Base-by-base conservation (phyloP, 805 yeast species). In the Candida parachauliodes region DNA sequence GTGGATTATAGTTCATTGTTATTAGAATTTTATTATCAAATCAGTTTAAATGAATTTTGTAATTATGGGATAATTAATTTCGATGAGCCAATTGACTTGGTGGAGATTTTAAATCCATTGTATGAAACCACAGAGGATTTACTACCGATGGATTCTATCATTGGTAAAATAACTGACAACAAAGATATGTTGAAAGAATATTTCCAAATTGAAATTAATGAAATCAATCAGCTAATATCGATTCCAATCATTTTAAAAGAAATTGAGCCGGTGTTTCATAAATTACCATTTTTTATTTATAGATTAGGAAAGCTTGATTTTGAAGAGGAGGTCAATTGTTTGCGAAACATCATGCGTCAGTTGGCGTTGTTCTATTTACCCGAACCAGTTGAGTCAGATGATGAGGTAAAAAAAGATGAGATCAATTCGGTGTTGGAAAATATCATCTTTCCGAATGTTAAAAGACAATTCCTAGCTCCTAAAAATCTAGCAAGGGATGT, bases 151-250 rank as follows among this genome's bases (percentile, higher is more conserved):
- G 54, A 41, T 2, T 37, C 30, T 14, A 50, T 56, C 1, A 48
- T 44, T 5, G 41, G 39, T 3, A 45, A 23, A 1, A 47, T 68
- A 1, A 46, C 56, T 8, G 42, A 56, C 0, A 83, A 85, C 89
- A 63, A 62, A 14, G 88, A 79, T 3, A 91, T 93, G 98, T 66
- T 84, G 28, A 51, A 60, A 4, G 97, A 89, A 48, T 93, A 93
- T 49, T 93, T 89, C 55, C 67, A 73, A 5, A 68, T 88, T 5
- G 59, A 48, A 1, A 46, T 83, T 2, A 49, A 54, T 2, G 67
- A 56, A 10, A 52, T 54, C 4, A 60, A 58, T 6, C 36, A 51
- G 2, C 47, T 93, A 2, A 40, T 29, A 3, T 52, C 79, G 4
- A 39, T 93, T 1, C 98, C 98, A 0, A 57, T 89, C 52, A 56